These are phyloP conservation scores for Lachancea fermentati DNA, from an alignment of 805 yeast genomes.

Conservation along the genomic window DNA sequence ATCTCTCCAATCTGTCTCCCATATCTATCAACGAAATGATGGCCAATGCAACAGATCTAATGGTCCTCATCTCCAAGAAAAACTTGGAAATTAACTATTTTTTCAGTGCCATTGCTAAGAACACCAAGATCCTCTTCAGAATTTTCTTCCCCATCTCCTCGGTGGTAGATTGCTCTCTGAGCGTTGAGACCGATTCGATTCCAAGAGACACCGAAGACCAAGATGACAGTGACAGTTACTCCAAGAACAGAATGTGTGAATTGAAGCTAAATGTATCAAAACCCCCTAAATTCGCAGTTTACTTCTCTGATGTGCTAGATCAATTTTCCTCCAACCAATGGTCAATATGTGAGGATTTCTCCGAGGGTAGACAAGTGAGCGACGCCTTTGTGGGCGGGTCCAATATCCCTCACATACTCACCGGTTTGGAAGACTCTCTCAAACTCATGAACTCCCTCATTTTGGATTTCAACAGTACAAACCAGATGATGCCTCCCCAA, in stretches of 20 bases:
- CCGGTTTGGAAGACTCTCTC: slow-evolving; percentile 49
- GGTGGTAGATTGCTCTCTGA: slow-evolving; percentile 53
- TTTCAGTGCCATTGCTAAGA: slow-evolving; percentile 66
- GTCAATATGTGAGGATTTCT: slow-evolving; percentile 79
- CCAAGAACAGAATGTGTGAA: slow-evolving; percentile 35
- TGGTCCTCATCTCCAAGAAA: slow-evolving; percentile 64
- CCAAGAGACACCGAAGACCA: slow-evolving; percentile 1
- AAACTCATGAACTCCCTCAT: slow-evolving; percentile 51
- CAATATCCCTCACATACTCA: slow-evolving; percentile 61
- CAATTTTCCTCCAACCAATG: slow-evolving; percentile 55
- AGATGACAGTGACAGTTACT: slow-evolving; percentile 18
- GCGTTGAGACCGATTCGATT: slow-evolving; percentile 37
- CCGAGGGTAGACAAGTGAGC: slow-evolving; percentile 77
- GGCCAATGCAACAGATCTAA: slow-evolving; percentile 59
- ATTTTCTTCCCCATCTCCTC: slow-evolving; percentile 63
- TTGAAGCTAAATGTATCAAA: slow-evolving; percentile 45
- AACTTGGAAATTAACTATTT: slow-evolving; percentile 72
- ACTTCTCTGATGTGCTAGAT: slow-evolving; percentile 50
- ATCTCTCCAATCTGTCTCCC: slow-evolving; percentile 61
- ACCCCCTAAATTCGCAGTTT: slow-evolving; percentile 76
- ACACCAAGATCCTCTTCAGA: slow-evolving; percentile 62
- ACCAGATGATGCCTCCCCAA: slow-evolving; percentile 22
- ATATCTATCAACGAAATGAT: slow-evolving; percentile 55
- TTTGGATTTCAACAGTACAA: slow-evolving; percentile 38
- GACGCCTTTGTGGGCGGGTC: slow-evolving; percentile 59